Evolutionary conservation across 371 early-diverging fungal species (phyloP).

Genomic region (Mortierella sp.): DNA sequence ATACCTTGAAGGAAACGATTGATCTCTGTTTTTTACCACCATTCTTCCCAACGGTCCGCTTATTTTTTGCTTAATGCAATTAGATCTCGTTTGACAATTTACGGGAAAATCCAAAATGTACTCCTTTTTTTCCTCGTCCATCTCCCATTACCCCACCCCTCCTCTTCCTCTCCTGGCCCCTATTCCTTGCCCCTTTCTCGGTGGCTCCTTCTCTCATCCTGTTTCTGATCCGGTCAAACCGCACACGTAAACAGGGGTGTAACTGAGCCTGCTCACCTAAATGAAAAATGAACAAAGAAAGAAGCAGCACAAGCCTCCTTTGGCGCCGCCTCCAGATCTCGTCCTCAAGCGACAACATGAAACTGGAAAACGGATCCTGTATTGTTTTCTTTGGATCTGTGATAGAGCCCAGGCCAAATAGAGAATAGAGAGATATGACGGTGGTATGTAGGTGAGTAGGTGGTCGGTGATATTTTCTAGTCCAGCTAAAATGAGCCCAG

Average conservation of each 20-base stretch:
- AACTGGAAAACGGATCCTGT: neutral
- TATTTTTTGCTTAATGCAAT: neutral
- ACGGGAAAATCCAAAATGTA: neutral
- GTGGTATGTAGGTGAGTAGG: neutral
- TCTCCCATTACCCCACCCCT: neutral
- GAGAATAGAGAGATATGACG: neutral
- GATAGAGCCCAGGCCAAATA: constrained; percentile 1
- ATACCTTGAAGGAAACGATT: neutral
- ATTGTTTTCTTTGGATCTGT: neutral
- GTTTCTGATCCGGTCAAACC: neutral
- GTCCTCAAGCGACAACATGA: neutral
- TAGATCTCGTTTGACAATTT: neutral
- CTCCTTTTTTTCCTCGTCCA: neutral
- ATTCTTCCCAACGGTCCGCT: neutral
- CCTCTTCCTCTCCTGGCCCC: neutral
- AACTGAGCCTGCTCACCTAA: neutral
- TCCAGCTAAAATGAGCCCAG: neutral
- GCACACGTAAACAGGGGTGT: neutral
- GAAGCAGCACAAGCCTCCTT: neutral
- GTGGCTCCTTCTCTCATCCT: neutral
- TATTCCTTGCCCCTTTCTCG: neutral
- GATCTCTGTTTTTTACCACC: neutral
- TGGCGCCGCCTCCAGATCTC: neutral
- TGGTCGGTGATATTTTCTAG: neutral
- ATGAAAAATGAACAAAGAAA: neutral